Conservation (phyloP, 805 yeast species). For the Suhomyces vadensis region DNA sequence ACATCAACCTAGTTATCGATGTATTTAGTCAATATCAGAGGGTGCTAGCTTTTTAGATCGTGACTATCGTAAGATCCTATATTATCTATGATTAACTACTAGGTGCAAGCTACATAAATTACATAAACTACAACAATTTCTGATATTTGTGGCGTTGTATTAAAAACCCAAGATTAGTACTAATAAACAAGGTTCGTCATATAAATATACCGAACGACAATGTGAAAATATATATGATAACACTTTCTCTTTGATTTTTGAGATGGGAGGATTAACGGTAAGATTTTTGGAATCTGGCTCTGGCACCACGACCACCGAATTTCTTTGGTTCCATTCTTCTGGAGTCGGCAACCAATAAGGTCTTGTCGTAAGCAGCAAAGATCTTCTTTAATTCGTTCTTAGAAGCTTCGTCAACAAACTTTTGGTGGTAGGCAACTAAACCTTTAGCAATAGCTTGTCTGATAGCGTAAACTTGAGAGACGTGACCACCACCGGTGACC, state of each 20-base stretch:
- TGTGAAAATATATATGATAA: slow-evolving; percentile 18
- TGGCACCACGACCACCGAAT: slow-evolving; percentile 99
- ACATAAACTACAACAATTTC: slow-evolving; percentile 2
- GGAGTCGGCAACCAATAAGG: slow-evolving; percentile 98
- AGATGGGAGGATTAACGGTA: slow-evolving; percentile 72
- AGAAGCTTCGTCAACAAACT: slow-evolving; percentile 98
- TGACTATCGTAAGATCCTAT: no score
- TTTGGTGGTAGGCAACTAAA: slow-evolving; percentile 98
- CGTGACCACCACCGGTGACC: slow-evolving; percentile 99
- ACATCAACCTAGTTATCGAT: no score
- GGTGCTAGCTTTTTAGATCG: no score
- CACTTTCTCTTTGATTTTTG: slow-evolving; percentile 12
- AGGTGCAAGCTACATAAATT: no score
- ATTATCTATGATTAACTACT: no score
- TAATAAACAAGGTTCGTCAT: slow-evolving; percentile 11
- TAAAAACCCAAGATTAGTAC: slow-evolving; percentile 11
- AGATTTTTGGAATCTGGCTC: slow-evolving; percentile 99
- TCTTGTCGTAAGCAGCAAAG: slow-evolving; percentile 97
- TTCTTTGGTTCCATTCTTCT: slow-evolving; percentile 99
- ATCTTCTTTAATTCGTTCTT: slow-evolving; percentile 99
- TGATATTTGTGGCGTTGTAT: slow-evolving; percentile 10
- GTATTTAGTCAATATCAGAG: no score
- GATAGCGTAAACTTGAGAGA: slow-evolving; percentile 99
- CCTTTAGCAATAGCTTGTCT: slow-evolving; percentile 99
- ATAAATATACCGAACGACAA: slow-evolving; percentile 8